Evolutionary conservation across 2,329 filamentous ascomycete genomes (phyloP), one percentile per base, ranked within the genome.

Genomic region (Fusarium pilosicola): DNA sequence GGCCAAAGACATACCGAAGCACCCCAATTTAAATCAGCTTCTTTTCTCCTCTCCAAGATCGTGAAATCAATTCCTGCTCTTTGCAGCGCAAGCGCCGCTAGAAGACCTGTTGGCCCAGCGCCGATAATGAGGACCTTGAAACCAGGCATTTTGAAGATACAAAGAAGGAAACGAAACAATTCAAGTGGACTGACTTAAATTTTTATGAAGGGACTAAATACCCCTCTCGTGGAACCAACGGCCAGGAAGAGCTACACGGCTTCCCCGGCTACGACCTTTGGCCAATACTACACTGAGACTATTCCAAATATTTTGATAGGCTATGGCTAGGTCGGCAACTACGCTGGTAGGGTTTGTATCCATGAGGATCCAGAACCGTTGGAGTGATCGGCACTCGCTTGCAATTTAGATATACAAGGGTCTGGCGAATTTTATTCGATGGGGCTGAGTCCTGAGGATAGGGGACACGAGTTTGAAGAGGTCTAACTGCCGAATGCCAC

Each of bases 91-190:
- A 72, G 69, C 5, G 51, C 69, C 1, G 63, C 58, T 1, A 72
- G 52, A 12, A 72, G 69, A 24, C 69, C 69, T 0, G 58, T 68
- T 5, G 69, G 69, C 1, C 69, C 69, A 5, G 69, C 69, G 18
- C 69, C 69, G 2, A 64, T 51, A 5, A 72, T 72, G 26, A 72
- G 63, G 1, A 68, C 68, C 22, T 64, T 72, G 30, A 72, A 72
- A 8, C 28, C 44, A 12, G 65, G 38, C 69, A 72, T 72, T 39
- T 41, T 39, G 1, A 7, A 2, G 14, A 9, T 13, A 14, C 15
- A 15, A 9, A 34, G 15, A 18, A 11, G 28, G 13, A 36, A 36
- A 24, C 11, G n/a, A 28, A 49, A 48, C 28, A 18, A n/a, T 26
- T 13, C 30, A 10, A 20, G 42, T 15, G 32, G 44, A 17, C 4